These are phyloP conservation scores for Puccinia hordei DNA, from an alignment of 1,284 basidiomycete genomes.

Conservation along the genomic window DNA sequence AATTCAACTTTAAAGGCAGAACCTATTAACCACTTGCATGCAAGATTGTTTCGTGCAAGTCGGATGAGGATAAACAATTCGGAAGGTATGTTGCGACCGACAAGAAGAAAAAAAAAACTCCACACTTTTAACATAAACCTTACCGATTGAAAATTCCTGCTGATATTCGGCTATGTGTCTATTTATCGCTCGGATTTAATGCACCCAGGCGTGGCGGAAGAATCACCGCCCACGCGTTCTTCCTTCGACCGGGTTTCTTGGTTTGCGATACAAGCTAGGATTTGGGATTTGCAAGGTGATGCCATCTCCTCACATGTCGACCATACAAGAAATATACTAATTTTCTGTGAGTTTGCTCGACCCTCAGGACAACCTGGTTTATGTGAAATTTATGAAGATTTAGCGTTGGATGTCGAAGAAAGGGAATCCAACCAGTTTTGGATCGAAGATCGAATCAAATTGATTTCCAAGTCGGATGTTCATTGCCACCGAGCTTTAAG, in stretches of 20 bases:
- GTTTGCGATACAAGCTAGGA: slow-evolving; percentile 49
- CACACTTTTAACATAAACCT: neutral
- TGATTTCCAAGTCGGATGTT: slow-evolving; percentile 44
- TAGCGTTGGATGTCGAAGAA: slow-evolving; percentile 31
- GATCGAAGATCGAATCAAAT: slow-evolving; percentile 12
- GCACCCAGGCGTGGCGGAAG: neutral
- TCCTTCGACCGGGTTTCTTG: slow-evolving; percentile 47
- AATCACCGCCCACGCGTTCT: neutral
- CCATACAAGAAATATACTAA: neutral
- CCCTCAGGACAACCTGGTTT: slow-evolving; percentile 33
- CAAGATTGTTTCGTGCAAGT: slow-evolving; percentile 26
- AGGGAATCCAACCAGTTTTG: slow-evolving; percentile 9
- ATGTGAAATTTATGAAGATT: slow-evolving; percentile 50
- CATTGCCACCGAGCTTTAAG: slow-evolving; percentile 42
- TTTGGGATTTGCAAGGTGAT: slow-evolving; percentile 48
- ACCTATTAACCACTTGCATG: slow-evolving; percentile 34
- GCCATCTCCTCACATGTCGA: neutral
- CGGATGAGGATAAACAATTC: slow-evolving; percentile 31
- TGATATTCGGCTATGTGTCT: neutral
- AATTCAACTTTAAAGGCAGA: slow-evolving; percentile 13
- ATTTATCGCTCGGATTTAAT: neutral
- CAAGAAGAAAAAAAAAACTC: neutral
- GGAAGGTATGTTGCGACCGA: neutral
- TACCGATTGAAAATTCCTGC: neutral
- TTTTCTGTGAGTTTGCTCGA: neutral